phyloP scores from a whole-genome alignment of 257 asterid genomes.

The Buddleja alternifolia region DNA sequence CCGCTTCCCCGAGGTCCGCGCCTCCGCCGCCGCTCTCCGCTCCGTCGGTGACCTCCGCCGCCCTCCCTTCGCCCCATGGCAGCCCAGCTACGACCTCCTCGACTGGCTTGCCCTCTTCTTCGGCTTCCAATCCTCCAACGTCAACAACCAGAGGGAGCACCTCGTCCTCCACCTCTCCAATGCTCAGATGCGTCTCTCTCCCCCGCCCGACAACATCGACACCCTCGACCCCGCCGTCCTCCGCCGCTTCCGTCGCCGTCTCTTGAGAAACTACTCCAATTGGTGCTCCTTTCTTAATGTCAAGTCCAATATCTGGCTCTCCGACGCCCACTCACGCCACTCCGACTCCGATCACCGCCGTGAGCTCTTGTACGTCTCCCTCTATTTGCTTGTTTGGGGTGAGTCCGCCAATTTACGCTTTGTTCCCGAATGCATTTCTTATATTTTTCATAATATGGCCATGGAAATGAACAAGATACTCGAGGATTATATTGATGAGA shows the following conservation, averaged over 20 bases:
- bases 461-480: conserved; percentile 89
- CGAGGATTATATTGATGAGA: conserved; percentile 93
- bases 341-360: conserved; percentile 68
- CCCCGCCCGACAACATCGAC: conserved; percentile 94
- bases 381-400: conserved; percentile 90
- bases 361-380: conserved; percentile 85
- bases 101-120: conserved; percentile 91
- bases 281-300: conserved; percentile 89
- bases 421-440: conserved; percentile 84
- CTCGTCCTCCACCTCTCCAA: conserved; percentile 84
- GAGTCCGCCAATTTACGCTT: conserved; percentile 95
- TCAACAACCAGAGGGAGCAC: conserved; percentile 87
- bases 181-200: conserved; percentile 95
- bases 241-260: conserved; percentile 77
- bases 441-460: conserved; percentile 89
- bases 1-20: conserved; percentile 93
- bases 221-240: conserved; percentile 78
- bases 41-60: conserved; percentile 86
- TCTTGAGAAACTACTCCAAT: conserved; percentile 67
- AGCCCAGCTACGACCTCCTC: conserved; percentile 75
- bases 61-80: conserved; percentile 79
- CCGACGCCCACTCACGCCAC: conserved; percentile 58
- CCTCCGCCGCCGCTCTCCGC: conserved; percentile 78
- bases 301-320: conserved; percentile 80
- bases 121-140: conserved; percentile 85